Evolutionary conservation across 306 rosid genomes (phyloP), one percentile per base, ranked within the genome.

Genomic region (Cercis canadensis): DNA sequence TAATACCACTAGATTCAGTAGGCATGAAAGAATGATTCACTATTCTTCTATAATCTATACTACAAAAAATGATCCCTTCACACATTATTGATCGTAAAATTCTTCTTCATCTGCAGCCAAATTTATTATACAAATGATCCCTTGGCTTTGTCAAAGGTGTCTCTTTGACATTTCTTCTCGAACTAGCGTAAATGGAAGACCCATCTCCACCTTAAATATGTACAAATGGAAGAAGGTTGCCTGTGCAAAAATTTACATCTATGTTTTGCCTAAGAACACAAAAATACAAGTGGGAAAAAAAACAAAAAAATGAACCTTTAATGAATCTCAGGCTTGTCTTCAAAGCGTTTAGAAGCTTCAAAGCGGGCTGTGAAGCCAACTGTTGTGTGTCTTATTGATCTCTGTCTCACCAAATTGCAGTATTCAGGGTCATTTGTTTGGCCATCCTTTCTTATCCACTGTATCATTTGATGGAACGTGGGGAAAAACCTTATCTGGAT

Each of bases 321-420:
- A 51, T 40, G 62, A 7, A 17, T 72, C 69, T 56, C 76, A 32
- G 70, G 36, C 56, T 13, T 76, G 53, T 73, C 83, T 64, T 86
- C 89, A 17, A 83, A 61, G 29, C 90, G 87, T 66, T 57, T 88
- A 1, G 97, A 90, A 9, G 79, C 53, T 81, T 87, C 90, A 14
- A 91, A 80, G 62, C 97, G 90, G 54, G 99, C 99, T 4, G 97
- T 95, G 78, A 69, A 82, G 16, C 99, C 99, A 11, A 95, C 97
- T 0, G 99, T 89, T 0, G 87, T 92, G 63, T 80, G 59, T 61
- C 96, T 73, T 4, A 95, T 56, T 0, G 99, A 95, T 73, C 97
- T 78, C 59, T 88, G 92, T 34, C 97, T 68, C 55, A 95, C 97
- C 80, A 89, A 36, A 8, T 82, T 47, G 50, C 96, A 87, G 72